Percentiles rank a stretch among this genome's conserved stretches.
Conservation (phyloP, 768 basidiomycete genomes). For the Butyriboletus loyo region DNA sequence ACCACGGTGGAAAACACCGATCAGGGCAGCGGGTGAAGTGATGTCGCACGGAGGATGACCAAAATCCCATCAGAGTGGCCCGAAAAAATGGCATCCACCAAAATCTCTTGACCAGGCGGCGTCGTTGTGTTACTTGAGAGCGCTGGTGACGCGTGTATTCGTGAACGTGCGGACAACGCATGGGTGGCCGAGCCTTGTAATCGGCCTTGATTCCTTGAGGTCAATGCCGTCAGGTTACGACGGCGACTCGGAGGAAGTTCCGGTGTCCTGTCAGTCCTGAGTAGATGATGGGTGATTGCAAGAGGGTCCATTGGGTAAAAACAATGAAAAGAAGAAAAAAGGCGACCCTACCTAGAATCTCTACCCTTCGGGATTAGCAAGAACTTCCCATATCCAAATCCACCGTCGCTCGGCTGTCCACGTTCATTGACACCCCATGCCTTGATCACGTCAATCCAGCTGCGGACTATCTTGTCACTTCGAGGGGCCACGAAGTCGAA, state of each 20-base stretch:
- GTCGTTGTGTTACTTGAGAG: not conserved
- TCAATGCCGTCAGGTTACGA: conserved; percentile 22
- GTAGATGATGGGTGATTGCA: not conserved
- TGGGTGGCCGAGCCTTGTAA: not conserved
- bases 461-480: conserved; percentile 64
- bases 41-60: conserved; percentile 64
- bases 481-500: conserved; percentile 69
- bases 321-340: not conserved
- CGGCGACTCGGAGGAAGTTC: conserved; percentile 32
- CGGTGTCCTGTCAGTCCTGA: conserved; percentile 26
- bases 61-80: conserved; percentile 84
- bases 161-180: conserved; percentile 5
- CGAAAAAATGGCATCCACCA: conserved; percentile 80
- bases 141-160: conserved; percentile 3
- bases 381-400: conserved; percentile 81
- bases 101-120: conserved; percentile 35
- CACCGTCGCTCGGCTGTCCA: conserved; percentile 79
- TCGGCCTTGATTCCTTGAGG: conserved; percentile 13
- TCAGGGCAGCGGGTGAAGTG: conserved; percentile 4
- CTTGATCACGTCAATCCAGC: conserved; percentile 76
- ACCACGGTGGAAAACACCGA: not conserved
- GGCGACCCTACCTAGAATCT: conserved; percentile 46
- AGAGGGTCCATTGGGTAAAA: not conserved
- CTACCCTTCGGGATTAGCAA: conserved; percentile 53
- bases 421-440: conserved; percentile 83